Conservation (phyloP, 805 yeast genomes). For the Candida loeiensis region DNA sequence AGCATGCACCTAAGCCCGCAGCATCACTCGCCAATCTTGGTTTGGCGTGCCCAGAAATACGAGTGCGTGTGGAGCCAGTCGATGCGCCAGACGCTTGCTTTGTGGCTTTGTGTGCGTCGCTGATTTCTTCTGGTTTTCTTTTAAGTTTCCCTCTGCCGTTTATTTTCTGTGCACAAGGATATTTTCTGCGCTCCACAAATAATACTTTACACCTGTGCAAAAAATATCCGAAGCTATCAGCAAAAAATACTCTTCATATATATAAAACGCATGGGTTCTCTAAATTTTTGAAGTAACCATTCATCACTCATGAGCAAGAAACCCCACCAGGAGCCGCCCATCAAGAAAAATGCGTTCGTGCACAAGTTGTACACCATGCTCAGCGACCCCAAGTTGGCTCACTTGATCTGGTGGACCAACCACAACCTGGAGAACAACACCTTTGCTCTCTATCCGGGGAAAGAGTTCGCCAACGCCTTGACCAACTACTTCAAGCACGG, state of each 20-base stretch:
- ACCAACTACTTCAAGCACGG: constrained; percentile 90
- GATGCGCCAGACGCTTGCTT: not conserved
- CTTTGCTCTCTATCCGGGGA: constrained; percentile 62
- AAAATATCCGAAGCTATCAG: not conserved
- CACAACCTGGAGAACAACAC: constrained; percentile 47
- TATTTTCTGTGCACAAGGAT: constrained; percentile 1
- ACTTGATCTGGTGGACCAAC: constrained; percentile 43
- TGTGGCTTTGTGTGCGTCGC: not conserved
- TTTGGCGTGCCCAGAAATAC: no score
- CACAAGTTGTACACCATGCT: constrained; percentile 42
- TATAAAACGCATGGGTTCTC: constrained; percentile 3
- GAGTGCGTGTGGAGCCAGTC: no score
- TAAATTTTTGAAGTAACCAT: not conserved
- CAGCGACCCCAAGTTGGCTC: constrained; percentile 29
- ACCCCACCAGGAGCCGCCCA: constrained; percentile 11
- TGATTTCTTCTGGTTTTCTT: no score
- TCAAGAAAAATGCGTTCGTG: constrained; percentile 59
- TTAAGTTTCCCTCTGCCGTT: not conserved
- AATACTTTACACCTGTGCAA: not conserved
- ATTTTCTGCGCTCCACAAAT: constrained; percentile 3
- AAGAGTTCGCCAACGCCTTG: constrained; percentile 57
- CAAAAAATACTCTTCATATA: constrained; percentile 4
- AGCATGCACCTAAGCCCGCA: no score
- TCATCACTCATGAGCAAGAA: constrained; percentile 22
- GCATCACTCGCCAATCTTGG: no score